phyloP scores from a whole-genome alignment of 768 basidiomycete genomes.

The Suillus paluster region DNA sequence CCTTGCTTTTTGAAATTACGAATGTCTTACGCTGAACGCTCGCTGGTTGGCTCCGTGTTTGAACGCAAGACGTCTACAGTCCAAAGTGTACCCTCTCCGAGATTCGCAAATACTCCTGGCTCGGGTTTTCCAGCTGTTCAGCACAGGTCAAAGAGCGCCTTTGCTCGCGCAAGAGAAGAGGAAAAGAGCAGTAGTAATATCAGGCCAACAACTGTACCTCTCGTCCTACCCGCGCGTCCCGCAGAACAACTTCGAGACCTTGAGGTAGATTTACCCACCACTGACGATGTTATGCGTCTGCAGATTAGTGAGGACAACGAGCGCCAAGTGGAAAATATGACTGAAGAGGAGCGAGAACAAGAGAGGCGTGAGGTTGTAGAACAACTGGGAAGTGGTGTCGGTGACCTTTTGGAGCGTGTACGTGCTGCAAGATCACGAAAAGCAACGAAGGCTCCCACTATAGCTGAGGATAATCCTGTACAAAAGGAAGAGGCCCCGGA shows the following conservation, averaged over 20 bases:
- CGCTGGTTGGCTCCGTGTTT: conserved; percentile 49
- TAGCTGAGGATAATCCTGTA: background rate
- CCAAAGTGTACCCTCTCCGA: conserved; percentile 26
- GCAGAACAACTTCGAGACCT: background rate
- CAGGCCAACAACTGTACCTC: conserved; percentile 20
- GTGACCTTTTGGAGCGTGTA: conserved; percentile 62
- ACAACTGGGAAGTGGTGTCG: conserved; percentile 69
- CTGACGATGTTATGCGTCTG: conserved; percentile 50
- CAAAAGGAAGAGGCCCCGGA: conserved; percentile 10
- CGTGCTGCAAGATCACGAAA: conserved; percentile 41
- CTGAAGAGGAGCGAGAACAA: conserved; percentile 65
- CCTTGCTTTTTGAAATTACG: background rate
- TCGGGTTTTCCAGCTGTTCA: conserved; percentile 67
- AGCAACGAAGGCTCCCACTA: background rate
- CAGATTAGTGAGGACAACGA: conserved; percentile 73
- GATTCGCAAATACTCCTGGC: conserved; percentile 24
- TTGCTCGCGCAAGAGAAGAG: conserved; percentile 53
- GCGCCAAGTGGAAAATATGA: conserved; percentile 66
- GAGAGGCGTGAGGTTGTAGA: conserved; percentile 71
- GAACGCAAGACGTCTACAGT: conserved; percentile 42
- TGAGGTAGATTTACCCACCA: conserved; percentile 13
- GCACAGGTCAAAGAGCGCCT: conserved; percentile 68
- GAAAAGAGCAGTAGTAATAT: conserved; percentile 18
- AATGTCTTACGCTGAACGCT: conserved; percentile 30
- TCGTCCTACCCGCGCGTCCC: conserved; percentile 31